These are phyloP conservation scores for Penicillium sp. DNA, from an alignment of 2,329 filamentous ascomycete species.

Conservation along the genomic window DNA sequence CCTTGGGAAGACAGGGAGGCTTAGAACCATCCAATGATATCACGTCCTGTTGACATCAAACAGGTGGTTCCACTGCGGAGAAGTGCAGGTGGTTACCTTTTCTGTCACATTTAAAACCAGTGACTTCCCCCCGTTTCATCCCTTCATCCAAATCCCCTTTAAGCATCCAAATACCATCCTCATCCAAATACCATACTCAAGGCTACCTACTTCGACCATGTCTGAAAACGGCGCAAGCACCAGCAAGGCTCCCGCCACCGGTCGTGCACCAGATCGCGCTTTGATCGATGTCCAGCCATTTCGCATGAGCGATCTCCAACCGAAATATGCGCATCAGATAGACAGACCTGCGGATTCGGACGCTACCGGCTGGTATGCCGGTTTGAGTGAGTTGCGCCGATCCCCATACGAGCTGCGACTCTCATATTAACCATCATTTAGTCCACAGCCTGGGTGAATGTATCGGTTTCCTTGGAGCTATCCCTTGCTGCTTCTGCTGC, in stretches of 20 bases:
- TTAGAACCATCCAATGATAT: not conserved
- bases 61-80: not conserved
- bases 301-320: slow-evolving; percentile 77
- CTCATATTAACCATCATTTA: slow-evolving; percentile 27
- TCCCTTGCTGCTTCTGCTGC: slow-evolving; percentile 87
- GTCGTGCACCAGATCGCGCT: slow-evolving; percentile 31
- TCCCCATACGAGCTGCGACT: not conserved
- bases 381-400: slow-evolving; percentile 63
- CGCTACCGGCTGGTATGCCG: slow-evolving; percentile 83
- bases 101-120: not conserved
- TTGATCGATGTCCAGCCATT: slow-evolving; percentile 75
- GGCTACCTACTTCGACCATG: slow-evolving; percentile 26
- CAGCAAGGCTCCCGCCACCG: slow-evolving; percentile 34
- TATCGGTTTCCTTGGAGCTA: slow-evolving; percentile 76
- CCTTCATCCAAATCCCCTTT: not conserved
- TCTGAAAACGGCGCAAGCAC: slow-evolving; percentile 28
- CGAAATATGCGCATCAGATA: slow-evolving; percentile 69
- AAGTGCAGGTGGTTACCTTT: not conserved
- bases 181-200: not conserved
- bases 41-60: not conserved
- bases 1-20: not conserved
- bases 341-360: slow-evolving; percentile 63
- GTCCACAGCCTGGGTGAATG: slow-evolving; percentile 71
- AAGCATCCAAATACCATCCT: not conserved
- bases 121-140: not conserved